Evolutionary conservation across 1,139 yeast species (phyloP), one percentile per base, ranked within the genome.

Genomic region (Martiniozyma asiatica): DNA sequence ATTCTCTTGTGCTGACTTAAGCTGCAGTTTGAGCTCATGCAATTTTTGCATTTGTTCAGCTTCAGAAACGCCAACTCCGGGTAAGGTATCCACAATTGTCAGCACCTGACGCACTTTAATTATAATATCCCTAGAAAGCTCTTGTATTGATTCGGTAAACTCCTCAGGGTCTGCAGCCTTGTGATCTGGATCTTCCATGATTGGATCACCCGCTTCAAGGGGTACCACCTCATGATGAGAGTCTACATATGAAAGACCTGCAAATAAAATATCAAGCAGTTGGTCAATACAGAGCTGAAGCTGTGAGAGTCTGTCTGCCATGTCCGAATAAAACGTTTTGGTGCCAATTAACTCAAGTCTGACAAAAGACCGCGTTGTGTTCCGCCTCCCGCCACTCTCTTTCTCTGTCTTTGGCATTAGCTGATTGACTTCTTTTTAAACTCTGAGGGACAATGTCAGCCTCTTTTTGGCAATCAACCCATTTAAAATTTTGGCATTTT

Each of bases 231-330:
- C 77, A 44, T 76, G 85, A 37, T 71, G 69, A 37, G 69, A 67
- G 51, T 84, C 92, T 25, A 87, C 78, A 48, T 85, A 85, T 51
- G 82, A 81, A 33, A 89, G 63, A 1, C 96, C 78, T 6, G 96
- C 92, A 51, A 82, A 80, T 59, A 85, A 82, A 58, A 87, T 96
- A 41, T 82, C 94, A 34, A 84, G 73, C 35, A 89, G 70, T 60
- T 66, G 37, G 55, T 89, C 98, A 28, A 89, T 61, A 44, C 97
- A 85, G 27, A 81, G 69, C 50, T 89, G 98, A 21, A 89, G 67
- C 52, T 89, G 98, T 1, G 97, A 85, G 23, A 89, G 62, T 47
- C 97, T 62, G 56, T 89, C 98, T 0, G 94, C 65, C 81, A 74
- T 74, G 22, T 15, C 4, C 15, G 22, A 20, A 8, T n/a, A 20